phyloP scores from a whole-genome alignment of 78 protist genomes.

The Guillardia theta region DNA sequence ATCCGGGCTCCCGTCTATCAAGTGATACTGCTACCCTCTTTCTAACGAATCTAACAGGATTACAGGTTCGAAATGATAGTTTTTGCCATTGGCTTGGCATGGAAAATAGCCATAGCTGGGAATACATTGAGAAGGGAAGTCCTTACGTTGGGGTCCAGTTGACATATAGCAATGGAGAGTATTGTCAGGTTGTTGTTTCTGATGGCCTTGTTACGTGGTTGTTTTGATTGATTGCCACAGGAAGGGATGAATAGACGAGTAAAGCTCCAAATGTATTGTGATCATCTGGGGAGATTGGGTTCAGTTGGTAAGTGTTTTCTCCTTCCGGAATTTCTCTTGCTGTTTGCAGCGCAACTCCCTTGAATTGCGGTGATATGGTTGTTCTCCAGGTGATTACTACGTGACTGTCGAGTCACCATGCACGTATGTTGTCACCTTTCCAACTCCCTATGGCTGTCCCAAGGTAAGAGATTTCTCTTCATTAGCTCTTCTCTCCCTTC shows the following conservation, averaged over 20 bases:
- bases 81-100: slow-evolving; percentile 12
- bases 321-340: too few relatives aligned
- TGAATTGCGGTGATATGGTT: too few relatives aligned
- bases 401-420: slow-evolving; percentile 2
- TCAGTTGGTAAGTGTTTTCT: too few relatives aligned
- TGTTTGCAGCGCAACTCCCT: too few relatives aligned
- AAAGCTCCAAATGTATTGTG: not conserved
- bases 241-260: not conserved
- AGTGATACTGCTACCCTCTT: not conserved
- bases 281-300: slow-evolving; percentile 3
- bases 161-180: not conserved
- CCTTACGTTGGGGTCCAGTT: slow-evolving; percentile 16
- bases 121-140: not conserved
- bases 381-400: slow-evolving; percentile 14
- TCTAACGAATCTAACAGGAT: not conserved
- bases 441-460: slow-evolving; percentile 23
- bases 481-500: not conserved
- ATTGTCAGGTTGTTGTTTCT: not conserved
- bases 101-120: not conserved
- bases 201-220: not conserved
- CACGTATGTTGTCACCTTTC: slow-evolving; percentile 15
- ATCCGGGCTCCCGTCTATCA: not conserved
- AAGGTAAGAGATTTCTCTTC: not conserved
- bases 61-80: slow-evolving; percentile 31
- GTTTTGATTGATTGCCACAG: not conserved